phyloP scores from a whole-genome alignment of 179 eudicot species.

The Sideroxylon spinosum region DNA sequence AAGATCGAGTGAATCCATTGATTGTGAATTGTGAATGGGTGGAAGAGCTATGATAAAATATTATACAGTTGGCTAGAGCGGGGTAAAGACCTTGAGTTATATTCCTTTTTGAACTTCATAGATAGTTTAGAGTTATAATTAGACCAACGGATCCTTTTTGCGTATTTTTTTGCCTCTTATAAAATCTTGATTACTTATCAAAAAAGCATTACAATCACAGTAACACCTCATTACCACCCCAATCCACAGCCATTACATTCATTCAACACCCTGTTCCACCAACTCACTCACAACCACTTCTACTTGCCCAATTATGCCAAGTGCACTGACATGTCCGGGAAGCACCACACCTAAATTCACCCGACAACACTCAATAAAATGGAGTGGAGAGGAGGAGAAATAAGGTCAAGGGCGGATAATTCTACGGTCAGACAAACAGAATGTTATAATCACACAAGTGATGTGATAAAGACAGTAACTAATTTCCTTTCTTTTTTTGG shows the following conservation, averaged over 20 bases:
- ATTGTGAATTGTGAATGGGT: no score
- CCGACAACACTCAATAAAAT: not conserved
- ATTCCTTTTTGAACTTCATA: no score
- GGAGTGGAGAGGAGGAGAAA: not conserved
- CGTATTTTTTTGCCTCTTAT: no score
- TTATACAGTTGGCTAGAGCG: no score
- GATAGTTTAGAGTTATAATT: no score
- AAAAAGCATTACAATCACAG: not conserved
- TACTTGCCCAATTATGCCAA: not conserved
- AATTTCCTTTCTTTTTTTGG: no score
- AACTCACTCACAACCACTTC: not conserved
- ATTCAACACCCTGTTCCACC: not conserved
- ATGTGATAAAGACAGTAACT: not conserved
- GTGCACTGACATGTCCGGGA: not conserved
- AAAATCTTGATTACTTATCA: no score
- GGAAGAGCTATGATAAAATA: no score
- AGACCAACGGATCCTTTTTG: no score
- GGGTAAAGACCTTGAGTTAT: no score
- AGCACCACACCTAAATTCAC: not conserved
- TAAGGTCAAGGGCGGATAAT: not conserved
- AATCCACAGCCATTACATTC: not conserved
- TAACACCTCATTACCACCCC: not conserved
- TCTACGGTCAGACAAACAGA: not conserved
- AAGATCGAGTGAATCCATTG: no score
- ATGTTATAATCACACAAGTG: not conserved